A percentile compares a stretch with the other conserved stretches of the same genome.
Evolutionary conservation across 2,329 filamentous ascomycete species (phyloP).

Genomic region (Colletotrichum eleusines): DNA sequence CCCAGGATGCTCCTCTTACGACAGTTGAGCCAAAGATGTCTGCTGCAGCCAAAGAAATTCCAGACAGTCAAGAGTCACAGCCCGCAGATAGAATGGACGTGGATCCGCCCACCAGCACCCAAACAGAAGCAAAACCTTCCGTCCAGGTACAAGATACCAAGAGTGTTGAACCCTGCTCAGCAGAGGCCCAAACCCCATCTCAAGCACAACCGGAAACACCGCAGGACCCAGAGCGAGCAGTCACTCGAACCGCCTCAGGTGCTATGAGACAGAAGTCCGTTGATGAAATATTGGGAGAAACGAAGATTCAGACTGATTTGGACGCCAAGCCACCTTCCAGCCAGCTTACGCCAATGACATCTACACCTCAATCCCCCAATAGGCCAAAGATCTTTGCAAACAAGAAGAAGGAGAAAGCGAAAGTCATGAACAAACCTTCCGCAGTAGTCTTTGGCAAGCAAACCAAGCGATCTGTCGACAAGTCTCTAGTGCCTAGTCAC

Average conservation of each 20-base stretch:
- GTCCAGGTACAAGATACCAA: conserved; percentile 12
- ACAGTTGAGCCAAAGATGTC: conserved; percentile 6
- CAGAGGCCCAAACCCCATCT: conserved; percentile 33
- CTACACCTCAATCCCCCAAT: conserved; percentile 58
- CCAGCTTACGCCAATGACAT: conserved; percentile 57
- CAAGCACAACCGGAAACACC: conserved; percentile 44
- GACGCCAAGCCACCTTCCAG: conserved; percentile 48
- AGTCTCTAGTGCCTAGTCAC: conserved; percentile 55
- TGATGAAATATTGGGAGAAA: conserved; percentile 76
- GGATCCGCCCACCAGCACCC: conserved; percentile 45
- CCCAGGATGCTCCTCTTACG: background rate
- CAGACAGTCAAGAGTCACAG: conserved; percentile 52
- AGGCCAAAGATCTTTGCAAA: conserved; percentile 46
- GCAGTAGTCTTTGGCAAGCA: conserved; percentile 85
- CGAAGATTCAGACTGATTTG: conserved; percentile 53
- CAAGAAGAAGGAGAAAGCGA: conserved; percentile 67
- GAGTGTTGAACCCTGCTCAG: background rate
- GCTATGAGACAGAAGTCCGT: conserved; percentile 79
- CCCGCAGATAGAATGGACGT: conserved; percentile 52
- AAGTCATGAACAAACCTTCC: conserved; percentile 74
- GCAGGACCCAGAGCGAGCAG: conserved; percentile 64
- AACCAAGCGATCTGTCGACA: conserved; percentile 62
- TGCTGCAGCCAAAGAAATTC: conserved; percentile 46
- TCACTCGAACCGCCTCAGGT: conserved; percentile 77
- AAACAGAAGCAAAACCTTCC: conserved; percentile 39